phyloP scores from a whole-genome alignment of 2,329 filamentous ascomycete species.

The Phaeosphaeria sp. region DNA sequence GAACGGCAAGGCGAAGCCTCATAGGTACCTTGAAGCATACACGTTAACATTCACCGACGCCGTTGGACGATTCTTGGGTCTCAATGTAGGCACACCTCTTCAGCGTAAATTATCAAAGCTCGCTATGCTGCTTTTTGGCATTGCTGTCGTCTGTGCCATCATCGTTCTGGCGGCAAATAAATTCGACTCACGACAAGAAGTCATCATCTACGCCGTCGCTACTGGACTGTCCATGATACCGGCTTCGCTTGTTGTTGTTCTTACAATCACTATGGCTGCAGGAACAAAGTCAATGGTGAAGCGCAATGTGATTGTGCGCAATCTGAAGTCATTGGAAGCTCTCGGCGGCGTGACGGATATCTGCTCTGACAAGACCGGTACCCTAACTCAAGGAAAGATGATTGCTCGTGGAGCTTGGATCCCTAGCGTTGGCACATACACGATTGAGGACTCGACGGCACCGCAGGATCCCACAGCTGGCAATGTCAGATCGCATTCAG shows the following conservation, averaged over 20 bases:
- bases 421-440: constrained; percentile 45
- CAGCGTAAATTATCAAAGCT: constrained; percentile 47
- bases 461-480: constrained; percentile 44
- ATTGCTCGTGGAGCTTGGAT: constrained; percentile 48
- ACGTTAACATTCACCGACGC: constrained; percentile 55
- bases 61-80: constrained; percentile 47
- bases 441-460: constrained; percentile 43
- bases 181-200: constrained; percentile 48
- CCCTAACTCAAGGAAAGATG: constrained; percentile 46
- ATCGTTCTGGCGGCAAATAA: constrained; percentile 50
- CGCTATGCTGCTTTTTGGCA: constrained; percentile 44
- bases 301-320: constrained; percentile 43
- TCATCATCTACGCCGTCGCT: constrained; percentile 50
- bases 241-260: constrained; percentile 45
- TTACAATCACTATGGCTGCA: constrained; percentile 50
- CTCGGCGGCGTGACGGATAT: constrained; percentile 51
- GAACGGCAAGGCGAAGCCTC: constrained; percentile 42
- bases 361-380: constrained; percentile 61
- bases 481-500: constrained; percentile 30
- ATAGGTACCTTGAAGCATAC: constrained; percentile 57
- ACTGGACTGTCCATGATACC: constrained; percentile 49
- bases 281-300: constrained; percentile 48
- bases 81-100: constrained; percentile 49
- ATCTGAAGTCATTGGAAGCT: constrained; percentile 45
- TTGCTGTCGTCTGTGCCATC: constrained; percentile 47